phyloP scores from a whole-genome alignment of 176 grass and related monocot genomes.

The Thalia dealbata region DNA sequence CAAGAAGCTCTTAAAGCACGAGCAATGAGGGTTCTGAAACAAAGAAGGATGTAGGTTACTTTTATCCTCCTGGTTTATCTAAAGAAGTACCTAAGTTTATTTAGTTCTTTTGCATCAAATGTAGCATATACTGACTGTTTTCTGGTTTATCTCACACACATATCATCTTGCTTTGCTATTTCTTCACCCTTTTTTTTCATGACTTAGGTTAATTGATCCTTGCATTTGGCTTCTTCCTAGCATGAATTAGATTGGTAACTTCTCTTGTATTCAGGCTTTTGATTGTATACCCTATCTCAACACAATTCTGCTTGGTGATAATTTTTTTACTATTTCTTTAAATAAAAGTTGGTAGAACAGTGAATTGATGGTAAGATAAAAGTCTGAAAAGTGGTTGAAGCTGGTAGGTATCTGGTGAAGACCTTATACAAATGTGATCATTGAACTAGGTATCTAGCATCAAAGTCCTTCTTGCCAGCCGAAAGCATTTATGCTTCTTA shows the following conservation, averaged over 20 bases:
- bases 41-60: conserved; percentile 57
- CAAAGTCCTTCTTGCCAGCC: too few relatives aligned
- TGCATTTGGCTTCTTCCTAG: background rate
- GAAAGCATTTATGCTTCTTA: too few relatives aligned
- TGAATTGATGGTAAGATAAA: too few relatives aligned
- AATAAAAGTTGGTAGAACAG: too few relatives aligned
- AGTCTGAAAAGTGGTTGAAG: too few relatives aligned
- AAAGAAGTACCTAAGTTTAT: background rate
- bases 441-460: too few relatives aligned
- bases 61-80: background rate
- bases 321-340: too few relatives aligned
- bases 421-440: too few relatives aligned
- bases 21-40: conserved; percentile 82
- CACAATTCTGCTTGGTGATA: too few relatives aligned
- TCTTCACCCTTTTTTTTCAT: background rate
- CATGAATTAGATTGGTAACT: background rate
- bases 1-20: conserved; percentile 92
- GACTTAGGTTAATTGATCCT: background rate
- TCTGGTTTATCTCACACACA: background rate
- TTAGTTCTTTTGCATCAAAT: background rate
- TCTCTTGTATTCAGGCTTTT: background rate
- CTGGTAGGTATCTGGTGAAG: too few relatives aligned
- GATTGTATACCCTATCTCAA: background rate
- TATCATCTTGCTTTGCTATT: background rate
- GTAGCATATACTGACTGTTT: background rate